These are phyloP conservation scores for Begonia loranthoides DNA, from an alignment of 306 rosid species.

Conservation along the genomic window DNA sequence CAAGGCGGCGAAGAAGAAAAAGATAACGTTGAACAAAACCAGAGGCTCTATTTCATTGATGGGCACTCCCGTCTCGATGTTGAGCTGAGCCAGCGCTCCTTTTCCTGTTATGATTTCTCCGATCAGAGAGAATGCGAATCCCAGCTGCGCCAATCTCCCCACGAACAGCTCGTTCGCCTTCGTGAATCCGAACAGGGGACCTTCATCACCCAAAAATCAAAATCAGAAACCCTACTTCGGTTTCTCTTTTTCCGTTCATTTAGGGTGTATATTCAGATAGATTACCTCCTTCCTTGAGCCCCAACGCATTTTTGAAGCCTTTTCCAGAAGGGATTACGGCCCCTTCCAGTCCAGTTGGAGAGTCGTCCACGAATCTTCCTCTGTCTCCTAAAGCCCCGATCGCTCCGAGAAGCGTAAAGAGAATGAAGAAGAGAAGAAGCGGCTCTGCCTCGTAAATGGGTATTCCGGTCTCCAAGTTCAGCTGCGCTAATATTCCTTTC, in stretches of 20 bases:
- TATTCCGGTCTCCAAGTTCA: conserved; percentile 85
- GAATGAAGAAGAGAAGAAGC: conserved; percentile 87
- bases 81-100: conserved; percentile 90
- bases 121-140: conserved; percentile 78
- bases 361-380: conserved; percentile 73
- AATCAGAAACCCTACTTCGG: too few relatives aligned
- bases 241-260: too few relatives aligned
- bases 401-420: conserved; percentile 93
- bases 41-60: conserved; percentile 82
- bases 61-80: conserved; percentile 94
- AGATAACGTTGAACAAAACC: conserved; percentile 64
- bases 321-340: conserved; percentile 76
- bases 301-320: conserved; percentile 50
- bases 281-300: conserved; percentile 77
- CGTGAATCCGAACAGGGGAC: conserved; percentile 93
- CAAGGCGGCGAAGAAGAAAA: conserved; percentile 94
- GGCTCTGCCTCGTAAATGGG: conserved; percentile 97
- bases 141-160: conserved; percentile 96
- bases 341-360: conserved; percentile 37
- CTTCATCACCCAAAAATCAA: conserved; percentile 13
- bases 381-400: conserved; percentile 97
- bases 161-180: conserved; percentile 87
- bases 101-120: conserved; percentile 94
- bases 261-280: too few relatives aligned
- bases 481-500: conserved; percentile 79